Conservation (phyloP, 129 eudicot genomes). For the Flaveria ramosissima region DNA sequence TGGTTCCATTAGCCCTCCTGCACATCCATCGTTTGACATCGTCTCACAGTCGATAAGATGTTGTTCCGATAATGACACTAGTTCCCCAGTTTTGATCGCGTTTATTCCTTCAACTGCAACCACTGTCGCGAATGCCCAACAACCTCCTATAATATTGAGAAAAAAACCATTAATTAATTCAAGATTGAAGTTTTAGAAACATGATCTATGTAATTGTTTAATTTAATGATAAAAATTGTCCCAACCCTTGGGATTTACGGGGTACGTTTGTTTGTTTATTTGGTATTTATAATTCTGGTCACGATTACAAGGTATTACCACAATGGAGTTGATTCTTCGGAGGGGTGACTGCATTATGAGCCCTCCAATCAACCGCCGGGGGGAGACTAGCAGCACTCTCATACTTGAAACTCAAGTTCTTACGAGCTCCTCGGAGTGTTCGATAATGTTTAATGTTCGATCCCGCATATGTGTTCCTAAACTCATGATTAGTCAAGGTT, state of each 20-base stretch:
- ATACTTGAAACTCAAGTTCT: conserved; percentile 42
- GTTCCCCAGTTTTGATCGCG: conserved; percentile 54
- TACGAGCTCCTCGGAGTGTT: conserved; percentile 42
- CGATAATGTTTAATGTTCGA: conserved; percentile 46
- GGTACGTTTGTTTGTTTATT: no score
- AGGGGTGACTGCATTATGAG: conserved; percentile 47
- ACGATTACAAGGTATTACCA: conserved; percentile 35
- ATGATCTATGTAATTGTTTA: not conserved
- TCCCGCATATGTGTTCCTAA: conserved; percentile 55
- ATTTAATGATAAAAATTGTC: not conserved
- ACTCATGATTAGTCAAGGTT: conserved; percentile 76
- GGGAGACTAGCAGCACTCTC: conserved; percentile 47
- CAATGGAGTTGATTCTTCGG: conserved; percentile 73
- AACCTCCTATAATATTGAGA: conserved; percentile 46
- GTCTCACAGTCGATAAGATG: conserved; percentile 72
- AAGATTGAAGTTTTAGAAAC: not conserved
- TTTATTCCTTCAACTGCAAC: conserved; percentile 71
- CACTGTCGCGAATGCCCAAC: conserved; percentile 80
- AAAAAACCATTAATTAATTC: not conserved
- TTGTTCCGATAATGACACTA: conserved; percentile 64
- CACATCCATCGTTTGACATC: conserved; percentile 50
- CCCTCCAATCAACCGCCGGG: conserved; percentile 66
- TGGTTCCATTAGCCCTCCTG: conserved; percentile 73
- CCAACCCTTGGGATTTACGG: no score
- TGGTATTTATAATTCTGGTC: no score